Conservation (phyloP, 2,329 filamentous ascomycete species). For the Pseudophaeomoniella oleicola region DNA sequence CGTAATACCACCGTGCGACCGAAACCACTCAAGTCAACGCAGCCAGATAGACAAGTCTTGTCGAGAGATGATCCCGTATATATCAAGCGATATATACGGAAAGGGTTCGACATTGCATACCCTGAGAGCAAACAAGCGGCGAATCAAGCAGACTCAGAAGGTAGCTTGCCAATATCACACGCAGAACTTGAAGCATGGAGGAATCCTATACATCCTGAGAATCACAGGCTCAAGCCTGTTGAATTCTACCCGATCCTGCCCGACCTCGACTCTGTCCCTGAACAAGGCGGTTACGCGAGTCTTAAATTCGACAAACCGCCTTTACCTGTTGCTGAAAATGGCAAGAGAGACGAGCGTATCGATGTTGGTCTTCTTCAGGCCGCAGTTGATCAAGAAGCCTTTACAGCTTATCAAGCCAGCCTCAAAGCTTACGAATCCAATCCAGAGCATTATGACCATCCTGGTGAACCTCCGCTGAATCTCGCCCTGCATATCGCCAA, state of each 20-base stretch:
- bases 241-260: slow-evolving; percentile 47
- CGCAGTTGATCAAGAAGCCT: slow-evolving; percentile 31
- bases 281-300: slow-evolving; percentile 40
- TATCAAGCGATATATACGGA: slow-evolving; percentile 45
- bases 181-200: slow-evolving; percentile 46
- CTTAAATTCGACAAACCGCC: slow-evolving; percentile 50
- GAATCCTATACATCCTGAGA: slow-evolving; percentile 43
- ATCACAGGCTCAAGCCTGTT: slow-evolving; percentile 40
- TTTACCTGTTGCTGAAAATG: slow-evolving; percentile 25
- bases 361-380: slow-evolving; percentile 44
- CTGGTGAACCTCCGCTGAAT: slow-evolving; percentile 38
- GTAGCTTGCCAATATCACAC: slow-evolving; percentile 4
- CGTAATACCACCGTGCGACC: slow-evolving; percentile 3
- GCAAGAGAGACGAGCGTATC: slow-evolving; percentile 42
- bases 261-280: slow-evolving; percentile 44
- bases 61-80: slow-evolving; percentile 42
- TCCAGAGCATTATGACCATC: slow-evolving; percentile 33
- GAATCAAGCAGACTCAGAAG: slow-evolving; percentile 19
- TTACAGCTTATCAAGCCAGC: slow-evolving; percentile 32
- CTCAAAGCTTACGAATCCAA: slow-evolving; percentile 32
- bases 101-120: slow-evolving; percentile 51
- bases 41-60: slow-evolving; percentile 20
- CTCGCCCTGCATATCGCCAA: slow-evolving; percentile 47
- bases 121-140: slow-evolving; percentile 33
- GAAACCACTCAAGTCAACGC: slow-evolving; percentile 5